These are phyloP conservation scores for Salix brachista DNA, from an alignment of 345 rosid genomes.

Conservation along the genomic window DNA sequence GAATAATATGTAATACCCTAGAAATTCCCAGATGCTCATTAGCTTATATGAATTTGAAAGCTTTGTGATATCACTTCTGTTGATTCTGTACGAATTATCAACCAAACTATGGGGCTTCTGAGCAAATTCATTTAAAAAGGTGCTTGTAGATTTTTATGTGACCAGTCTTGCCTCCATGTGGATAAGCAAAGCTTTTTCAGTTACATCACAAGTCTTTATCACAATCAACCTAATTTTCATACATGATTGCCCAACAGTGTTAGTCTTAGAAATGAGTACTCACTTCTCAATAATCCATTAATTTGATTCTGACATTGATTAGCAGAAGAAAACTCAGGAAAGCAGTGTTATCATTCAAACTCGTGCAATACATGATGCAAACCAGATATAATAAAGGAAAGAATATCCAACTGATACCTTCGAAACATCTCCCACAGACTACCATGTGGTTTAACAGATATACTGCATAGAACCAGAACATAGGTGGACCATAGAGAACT, in stretches of 20 bases:
- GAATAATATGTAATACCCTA: too few species aligned
- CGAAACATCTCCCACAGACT: slow-evolving; percentile 76
- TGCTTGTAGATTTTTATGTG: neutral
- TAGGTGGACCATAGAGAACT: slow-evolving; percentile 60
- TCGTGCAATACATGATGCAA: neutral
- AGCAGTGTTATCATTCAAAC: neutral
- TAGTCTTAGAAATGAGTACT: neutral
- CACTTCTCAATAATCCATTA: neutral
- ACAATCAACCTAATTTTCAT: neutral
- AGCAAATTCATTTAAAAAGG: neutral
- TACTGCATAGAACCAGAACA: slow-evolving; percentile 58
- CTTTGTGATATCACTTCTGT: neutral
- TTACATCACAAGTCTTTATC: neutral
- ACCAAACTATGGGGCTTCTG: neutral
- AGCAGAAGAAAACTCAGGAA: neutral
- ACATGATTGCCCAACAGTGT: neutral
- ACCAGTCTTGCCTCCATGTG: neutral
- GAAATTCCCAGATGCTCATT: too few species aligned
- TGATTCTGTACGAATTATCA: neutral
- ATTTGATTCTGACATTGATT: neutral
- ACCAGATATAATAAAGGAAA: neutral
- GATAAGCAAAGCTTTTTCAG: neutral
- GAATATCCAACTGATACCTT: slow-evolving; percentile 46
- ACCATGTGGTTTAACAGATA: slow-evolving; percentile 60
- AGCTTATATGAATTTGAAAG: too few species aligned